Conservation (phyloP, 352 stramenopile genomes). For the Pythium utonaiense region DNA sequence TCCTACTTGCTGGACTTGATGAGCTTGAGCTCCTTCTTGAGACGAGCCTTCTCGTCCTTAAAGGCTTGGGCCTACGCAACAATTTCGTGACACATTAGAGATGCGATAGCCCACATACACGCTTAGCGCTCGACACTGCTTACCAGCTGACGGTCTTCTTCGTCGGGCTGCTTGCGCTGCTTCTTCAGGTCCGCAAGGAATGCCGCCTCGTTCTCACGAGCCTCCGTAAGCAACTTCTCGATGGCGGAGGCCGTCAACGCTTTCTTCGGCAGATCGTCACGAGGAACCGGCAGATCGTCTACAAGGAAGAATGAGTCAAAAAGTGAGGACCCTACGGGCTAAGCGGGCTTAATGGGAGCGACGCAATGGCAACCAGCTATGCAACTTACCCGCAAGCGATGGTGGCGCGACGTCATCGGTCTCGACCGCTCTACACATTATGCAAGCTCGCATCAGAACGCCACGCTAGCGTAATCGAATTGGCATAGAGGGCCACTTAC, state of each 20-base stretch:
- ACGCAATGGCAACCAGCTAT: no score
- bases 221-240: slow-evolving; percentile 69
- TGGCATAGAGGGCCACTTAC: no score
- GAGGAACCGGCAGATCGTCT: slow-evolving; percentile 52
- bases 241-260: slow-evolving; percentile 77
- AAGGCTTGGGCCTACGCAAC: slow-evolving; percentile 63
- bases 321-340: no score
- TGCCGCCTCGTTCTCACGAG: slow-evolving; percentile 73
- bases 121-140: no score
- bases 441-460: no score
- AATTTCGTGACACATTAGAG: neutral
- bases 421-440: neutral
- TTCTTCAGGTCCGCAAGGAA: slow-evolving; percentile 81
- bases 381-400: slow-evolving; percentile 10
- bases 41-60: slow-evolving; percentile 80
- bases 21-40: slow-evolving; percentile 85
- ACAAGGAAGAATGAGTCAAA: neutral
- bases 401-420: slow-evolving; percentile 7
- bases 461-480: no score
- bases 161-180: slow-evolving; percentile 32
- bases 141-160: slow-evolving; percentile 82
- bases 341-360: neutral
- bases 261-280: slow-evolving; percentile 44
- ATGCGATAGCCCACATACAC: no score
- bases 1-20: slow-evolving; percentile 58